A percentile compares a stretch with the other conserved stretches of the same genome.
phyloP scores from a whole-genome alignment of 352 stramenopile genomes.

The Globisporangium yorkense region DNA sequence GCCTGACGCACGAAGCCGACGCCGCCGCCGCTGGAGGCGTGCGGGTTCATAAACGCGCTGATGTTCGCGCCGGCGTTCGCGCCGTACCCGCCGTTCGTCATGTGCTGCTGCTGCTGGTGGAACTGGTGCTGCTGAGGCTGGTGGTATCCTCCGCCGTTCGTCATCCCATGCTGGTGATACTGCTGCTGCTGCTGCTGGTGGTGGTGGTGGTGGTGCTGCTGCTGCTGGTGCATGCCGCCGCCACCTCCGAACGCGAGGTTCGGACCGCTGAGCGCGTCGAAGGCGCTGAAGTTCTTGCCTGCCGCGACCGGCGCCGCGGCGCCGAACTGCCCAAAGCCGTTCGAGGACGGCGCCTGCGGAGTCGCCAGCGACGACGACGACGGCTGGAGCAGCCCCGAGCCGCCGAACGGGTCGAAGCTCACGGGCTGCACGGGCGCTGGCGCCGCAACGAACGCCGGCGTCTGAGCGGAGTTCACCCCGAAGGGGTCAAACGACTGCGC shows the following conservation, averaged over 20 bases:
- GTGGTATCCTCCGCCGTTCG: constrained; percentile 8
- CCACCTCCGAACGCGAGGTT: constrained; percentile 16
- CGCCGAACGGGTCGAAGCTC: constrained; percentile 22
- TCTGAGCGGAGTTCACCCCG: constrained; percentile 22
- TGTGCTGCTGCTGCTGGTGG: constrained; percentile 19
- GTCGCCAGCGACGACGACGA: too few species aligned
- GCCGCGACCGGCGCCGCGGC: constrained; percentile 6
- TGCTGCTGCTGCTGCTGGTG: constrained; percentile 15
- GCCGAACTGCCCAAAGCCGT: constrained; percentile 10
- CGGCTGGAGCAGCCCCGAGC: not conserved
- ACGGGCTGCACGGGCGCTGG: constrained; percentile 11
- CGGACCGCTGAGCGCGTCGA: constrained; percentile 41
- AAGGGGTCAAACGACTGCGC: constrained; percentile 21
- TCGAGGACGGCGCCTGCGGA: not conserved
- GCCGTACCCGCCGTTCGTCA: constrained; percentile 18
- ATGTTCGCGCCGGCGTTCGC: constrained; percentile 30
- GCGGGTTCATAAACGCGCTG: constrained; percentile 37
- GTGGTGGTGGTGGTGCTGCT: constrained; percentile 15
- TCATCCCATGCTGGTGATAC: too few species aligned
- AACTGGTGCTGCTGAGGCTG: constrained; percentile 20
- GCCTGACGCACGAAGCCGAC: constrained; percentile 3
- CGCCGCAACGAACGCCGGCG: constrained; percentile 1
- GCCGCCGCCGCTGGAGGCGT: constrained; percentile 9
- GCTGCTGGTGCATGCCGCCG: constrained; percentile 18
- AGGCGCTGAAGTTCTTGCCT: constrained; percentile 52